Evolutionary conservation across 2,329 filamentous ascomycete genomes (phyloP), one percentile per base, ranked within the genome.

Genomic region (Furcasterigmium sp.): DNA sequence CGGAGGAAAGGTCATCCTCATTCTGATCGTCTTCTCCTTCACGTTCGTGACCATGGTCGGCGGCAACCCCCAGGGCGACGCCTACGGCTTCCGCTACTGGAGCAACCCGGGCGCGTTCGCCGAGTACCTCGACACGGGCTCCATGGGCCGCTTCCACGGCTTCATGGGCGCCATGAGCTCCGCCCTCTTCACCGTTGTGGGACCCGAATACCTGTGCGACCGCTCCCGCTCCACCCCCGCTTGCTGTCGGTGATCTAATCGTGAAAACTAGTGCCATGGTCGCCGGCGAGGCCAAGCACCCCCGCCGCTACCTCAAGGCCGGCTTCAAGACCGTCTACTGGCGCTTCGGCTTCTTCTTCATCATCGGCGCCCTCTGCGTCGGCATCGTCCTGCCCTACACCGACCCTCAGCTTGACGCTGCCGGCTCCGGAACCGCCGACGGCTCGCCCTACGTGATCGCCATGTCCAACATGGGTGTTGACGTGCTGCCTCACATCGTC

Each of bases 31-130:
- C 42, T 83, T 88, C 59, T 64, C 72, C 55, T 90, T 85, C 63
- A 90, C 87, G n/a, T 85, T 91, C 56, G 73, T 91, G 52, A 82
- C 80, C 39, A 89, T 90, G 83, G 69, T 88, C 8, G 87, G 86
- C 28, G 87, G 84, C 23, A 91, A 91, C 51, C 87, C 87, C 0
- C 58, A 80, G 6, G 67, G 78, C 38, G 82, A 86, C 53, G 70
- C 78, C 2, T 87, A 81, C 54, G 85, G 85, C 17, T 89, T 89
- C 58, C 72, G 83, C 15, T 80, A 82, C 56, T 86, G 82, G 82
- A 72, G 69, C 11, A 53, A 71, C 3, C 78, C 79, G 0, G 83
- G 82, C 5, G 65, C 81, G 2, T 85, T 85, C 39, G 74, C 73
- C 14, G 73, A 81, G 49, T 69, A 78, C 46, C 73, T 82, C 46